These are phyloP conservation scores for Nepenthes gracilis DNA, from an alignment of 148 eudicot genomes.

Conservation along the genomic window DNA sequence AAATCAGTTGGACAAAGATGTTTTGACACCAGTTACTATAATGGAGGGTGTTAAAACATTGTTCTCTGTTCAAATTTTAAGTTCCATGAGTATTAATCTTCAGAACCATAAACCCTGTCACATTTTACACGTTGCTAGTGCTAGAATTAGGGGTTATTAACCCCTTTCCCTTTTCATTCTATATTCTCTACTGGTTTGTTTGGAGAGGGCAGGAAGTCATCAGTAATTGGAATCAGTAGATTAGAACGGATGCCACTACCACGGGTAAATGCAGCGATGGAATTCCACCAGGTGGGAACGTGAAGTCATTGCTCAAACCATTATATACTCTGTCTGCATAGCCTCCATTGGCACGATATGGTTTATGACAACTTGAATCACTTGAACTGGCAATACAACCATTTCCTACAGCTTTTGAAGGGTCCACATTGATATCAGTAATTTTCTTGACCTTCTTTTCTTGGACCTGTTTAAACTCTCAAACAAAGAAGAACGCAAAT, in stretches of 20 bases:
- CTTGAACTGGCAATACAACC: conserved; percentile 38
- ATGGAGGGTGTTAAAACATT: no score
- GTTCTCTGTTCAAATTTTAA: no score
- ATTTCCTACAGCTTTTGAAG: conserved; percentile 51
- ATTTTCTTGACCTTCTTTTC: conserved; percentile 83
- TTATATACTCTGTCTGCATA: conserved; percentile 22
- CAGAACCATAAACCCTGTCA: no score
- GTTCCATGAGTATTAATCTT: no score
- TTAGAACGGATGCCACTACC: conserved; percentile 44
- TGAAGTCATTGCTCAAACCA: conserved; percentile 32
- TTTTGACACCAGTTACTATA: no score
- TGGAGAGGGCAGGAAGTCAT: neutral
- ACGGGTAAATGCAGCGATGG: conserved; percentile 54
- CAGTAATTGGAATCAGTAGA: conserved; percentile 1
- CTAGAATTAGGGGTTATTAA: neutral
- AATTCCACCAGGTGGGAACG: conserved; percentile 55
- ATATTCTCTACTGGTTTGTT: neutral
- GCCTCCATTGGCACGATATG: conserved; percentile 44
- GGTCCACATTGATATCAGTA: conserved; percentile 41
- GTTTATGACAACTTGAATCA: conserved; percentile 28
- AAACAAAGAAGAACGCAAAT: neutral
- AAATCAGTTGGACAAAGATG: no score
- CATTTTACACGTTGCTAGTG: no score
- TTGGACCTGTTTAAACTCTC: conserved; percentile 46
- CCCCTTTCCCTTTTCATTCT: neutral